Conservation (phyloP, 208 protist genomes). For the Leishmania major region DNA sequence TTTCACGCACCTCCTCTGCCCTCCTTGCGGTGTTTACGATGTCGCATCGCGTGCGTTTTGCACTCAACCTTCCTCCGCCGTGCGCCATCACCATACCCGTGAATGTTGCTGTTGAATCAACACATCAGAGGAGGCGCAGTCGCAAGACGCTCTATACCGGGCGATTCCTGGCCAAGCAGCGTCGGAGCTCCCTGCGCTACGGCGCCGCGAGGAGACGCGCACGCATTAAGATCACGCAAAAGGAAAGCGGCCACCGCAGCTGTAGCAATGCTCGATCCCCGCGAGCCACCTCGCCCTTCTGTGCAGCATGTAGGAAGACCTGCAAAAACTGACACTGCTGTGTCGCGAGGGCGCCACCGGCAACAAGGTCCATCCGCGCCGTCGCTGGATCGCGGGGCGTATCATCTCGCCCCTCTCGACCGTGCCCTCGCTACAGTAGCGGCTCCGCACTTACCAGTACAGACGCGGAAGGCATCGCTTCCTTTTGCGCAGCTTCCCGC, state of each 20-base stretch:
- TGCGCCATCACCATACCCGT: not conserved
- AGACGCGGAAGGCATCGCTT: not conserved
- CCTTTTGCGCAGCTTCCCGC: slow-evolving; percentile 4
- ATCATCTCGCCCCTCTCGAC: slow-evolving; percentile 26
- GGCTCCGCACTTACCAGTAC: slow-evolving; percentile 11
- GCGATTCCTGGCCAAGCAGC: not conserved
- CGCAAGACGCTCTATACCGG: not conserved
- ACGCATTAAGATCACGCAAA: not conserved
- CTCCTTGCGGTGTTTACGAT: not conserved
- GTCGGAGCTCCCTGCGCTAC: not conserved
- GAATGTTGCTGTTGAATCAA: not conserved
- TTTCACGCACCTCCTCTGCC: not conserved
- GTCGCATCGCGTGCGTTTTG: not conserved
- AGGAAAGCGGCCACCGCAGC: not conserved
- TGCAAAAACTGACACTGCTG: not conserved
- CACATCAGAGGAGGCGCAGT: not conserved
- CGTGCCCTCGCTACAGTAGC: slow-evolving; percentile 6
- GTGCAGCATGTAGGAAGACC: not conserved
- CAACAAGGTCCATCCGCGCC: not conserved
- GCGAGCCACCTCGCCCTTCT: not conserved
- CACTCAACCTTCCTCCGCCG: not conserved
- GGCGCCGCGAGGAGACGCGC: not conserved
- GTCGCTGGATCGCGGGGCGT: slow-evolving; percentile 3
- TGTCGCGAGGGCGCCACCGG: not conserved
- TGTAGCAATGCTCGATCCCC: slow-evolving; percentile 1